Base-by-base conservation (phyloP, 441 rosid species). In the Rhodomyrtus psidioides region DNA sequence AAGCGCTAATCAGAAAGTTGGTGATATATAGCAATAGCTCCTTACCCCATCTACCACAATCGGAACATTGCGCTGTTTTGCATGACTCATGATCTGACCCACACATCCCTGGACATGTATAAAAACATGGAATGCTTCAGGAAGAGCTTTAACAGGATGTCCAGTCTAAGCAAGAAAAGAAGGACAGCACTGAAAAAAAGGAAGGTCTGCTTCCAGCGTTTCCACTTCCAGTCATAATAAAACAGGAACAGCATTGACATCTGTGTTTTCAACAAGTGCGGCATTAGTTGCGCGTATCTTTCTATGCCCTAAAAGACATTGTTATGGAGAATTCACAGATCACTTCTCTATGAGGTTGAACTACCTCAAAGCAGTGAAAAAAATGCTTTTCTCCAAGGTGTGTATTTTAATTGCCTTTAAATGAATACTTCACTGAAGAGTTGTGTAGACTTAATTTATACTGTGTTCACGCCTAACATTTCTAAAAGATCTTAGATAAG, bases 31-130 rank as follows among this genome's bases (percentile, higher is more conserved):
- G 84, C 79, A 53, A 42, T 54, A 58, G 56, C 85, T 65, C 88
- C 93, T 87, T 91, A 96, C 98, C 98, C 97, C 99, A 84, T 97
- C 99, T 60, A 97, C 87, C 84, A 97, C 93, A 81, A 96, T 90
- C 21, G 99, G 99, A 89, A 96, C 93, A 90, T 93, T 95, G 83
- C 76, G 90, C 82, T 90, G 88, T 85, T 93, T 95, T 87, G 99
- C 99, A 90, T 83, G 94, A 90, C 89, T 92, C 90, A 97, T 92
- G 89, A 96, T 95, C 82, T 91, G 89, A 86, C 94, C 89, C 82
- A 94, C 96, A 86, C 98, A 97, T 81, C 94, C 99, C 98, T 96
- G 92, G 84, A 86, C 51, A 89, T 59, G 53, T 55, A 53, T n/a
- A 53, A 79, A 88, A 83, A 46, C 62, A 54, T 83, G 75, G 81